Evolutionary conservation across 2,329 filamentous ascomycete species (phyloP).

Genomic region (Aureobasidium sp.): DNA sequence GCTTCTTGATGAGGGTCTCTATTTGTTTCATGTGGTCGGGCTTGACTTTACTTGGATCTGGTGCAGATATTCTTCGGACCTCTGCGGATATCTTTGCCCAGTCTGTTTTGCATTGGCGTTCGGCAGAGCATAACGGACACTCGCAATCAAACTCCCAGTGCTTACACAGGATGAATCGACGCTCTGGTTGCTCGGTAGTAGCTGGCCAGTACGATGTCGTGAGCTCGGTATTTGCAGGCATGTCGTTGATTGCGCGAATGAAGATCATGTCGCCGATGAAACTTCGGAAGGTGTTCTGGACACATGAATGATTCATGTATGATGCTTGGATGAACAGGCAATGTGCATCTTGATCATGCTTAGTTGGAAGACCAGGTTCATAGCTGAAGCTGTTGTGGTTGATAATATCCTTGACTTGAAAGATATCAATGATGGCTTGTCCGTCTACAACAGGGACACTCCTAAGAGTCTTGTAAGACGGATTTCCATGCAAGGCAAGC

Average conservation of each 20-base stretch:
- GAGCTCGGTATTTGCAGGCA: conserved; percentile 24
- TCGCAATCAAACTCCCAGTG: background rate
- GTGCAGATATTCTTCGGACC: background rate
- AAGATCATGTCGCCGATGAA: conserved; percentile 37
- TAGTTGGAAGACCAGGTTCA: conserved; percentile 23
- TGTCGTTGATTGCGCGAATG: conserved; percentile 35
- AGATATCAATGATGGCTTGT: background rate
- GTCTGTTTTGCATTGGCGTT: background rate
- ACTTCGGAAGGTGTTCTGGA: conserved; percentile 30
- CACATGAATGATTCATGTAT: conserved; percentile 40
- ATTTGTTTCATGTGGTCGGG: background rate
- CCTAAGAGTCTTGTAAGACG: background rate
- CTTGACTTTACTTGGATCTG: too few relatives aligned
- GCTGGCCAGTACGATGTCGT: background rate
- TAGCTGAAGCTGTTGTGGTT: background rate
- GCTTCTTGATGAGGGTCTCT: background rate
- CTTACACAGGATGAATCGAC: background rate
- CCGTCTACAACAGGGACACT: background rate
- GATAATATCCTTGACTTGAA: background rate
- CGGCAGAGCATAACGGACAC: background rate
- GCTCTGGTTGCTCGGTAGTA: background rate
- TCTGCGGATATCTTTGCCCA: background rate
- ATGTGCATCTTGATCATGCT: conserved; percentile 14
- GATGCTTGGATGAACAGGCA: conserved; percentile 35
- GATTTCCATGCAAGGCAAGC: background rate